Conservation (phyloP, 495 filamentous ascomycete genomes). For the Hyaloscypha variabilis region DNA sequence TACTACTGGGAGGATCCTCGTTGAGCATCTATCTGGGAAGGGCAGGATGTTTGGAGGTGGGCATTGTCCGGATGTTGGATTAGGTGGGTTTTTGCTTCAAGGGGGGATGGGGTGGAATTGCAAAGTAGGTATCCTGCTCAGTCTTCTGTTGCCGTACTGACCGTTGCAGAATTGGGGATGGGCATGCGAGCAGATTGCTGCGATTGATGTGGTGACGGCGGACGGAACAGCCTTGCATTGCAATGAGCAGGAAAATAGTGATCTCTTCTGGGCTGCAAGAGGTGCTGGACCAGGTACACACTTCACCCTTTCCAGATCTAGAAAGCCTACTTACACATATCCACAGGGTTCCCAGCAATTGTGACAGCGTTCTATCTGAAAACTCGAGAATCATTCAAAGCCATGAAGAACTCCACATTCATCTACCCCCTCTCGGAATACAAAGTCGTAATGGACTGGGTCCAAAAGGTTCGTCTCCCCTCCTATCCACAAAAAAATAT, state of each 20-base stretch:
- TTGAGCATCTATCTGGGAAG: constrained; percentile 37
- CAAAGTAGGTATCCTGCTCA: constrained; percentile 29
- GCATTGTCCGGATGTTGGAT: constrained; percentile 58
- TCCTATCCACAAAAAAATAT: no score
- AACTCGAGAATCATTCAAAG: constrained; percentile 32
- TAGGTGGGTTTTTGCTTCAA: constrained; percentile 57
- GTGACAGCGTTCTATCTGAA: constrained; percentile 50
- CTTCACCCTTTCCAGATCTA: background rate
- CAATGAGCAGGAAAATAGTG: constrained; percentile 42
- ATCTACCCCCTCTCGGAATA: constrained; percentile 46
- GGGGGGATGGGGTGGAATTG: constrained; percentile 62
- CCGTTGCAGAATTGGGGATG: constrained; percentile 51
- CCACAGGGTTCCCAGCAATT: constrained; percentile 48
- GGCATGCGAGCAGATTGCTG: constrained; percentile 52
- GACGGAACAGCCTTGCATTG: constrained; percentile 42
- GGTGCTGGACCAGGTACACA: constrained; percentile 47
- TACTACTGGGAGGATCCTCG: constrained; percentile 46
- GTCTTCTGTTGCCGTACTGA: constrained; percentile 4
- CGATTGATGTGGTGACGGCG: constrained; percentile 52
- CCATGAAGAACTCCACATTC: constrained; percentile 47
- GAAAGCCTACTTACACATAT: background rate
- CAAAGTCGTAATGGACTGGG: constrained; percentile 45
- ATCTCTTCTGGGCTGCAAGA: constrained; percentile 50
- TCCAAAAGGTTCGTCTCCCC: constrained; percentile 33
- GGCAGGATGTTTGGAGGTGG: constrained; percentile 52